phyloP scores from a whole-genome alignment of 345 rosid genomes.

The Abelmoschus esculentus region DNA sequence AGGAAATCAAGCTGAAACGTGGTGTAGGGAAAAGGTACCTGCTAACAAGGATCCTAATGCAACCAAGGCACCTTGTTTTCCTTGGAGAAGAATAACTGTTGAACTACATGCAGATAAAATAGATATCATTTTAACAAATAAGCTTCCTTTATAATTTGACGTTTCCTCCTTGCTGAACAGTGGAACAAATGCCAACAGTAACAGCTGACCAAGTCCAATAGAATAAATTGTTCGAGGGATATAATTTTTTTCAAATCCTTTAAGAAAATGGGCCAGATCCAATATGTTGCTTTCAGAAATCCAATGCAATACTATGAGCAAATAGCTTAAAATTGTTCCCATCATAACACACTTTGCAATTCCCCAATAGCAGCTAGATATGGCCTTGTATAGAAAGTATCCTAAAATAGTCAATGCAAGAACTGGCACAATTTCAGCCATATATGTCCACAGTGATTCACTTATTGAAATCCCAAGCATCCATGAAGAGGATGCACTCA shows the following conservation, averaged over 20 bases:
- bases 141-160: slow-evolving; percentile 16
- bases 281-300: slow-evolving; percentile 43
- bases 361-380: slow-evolving; percentile 23
- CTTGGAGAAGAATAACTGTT: slow-evolving; percentile 60
- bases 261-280: slow-evolving; percentile 29
- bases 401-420: slow-evolving; percentile 39
- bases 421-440: slow-evolving; percentile 41
- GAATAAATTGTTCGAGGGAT: slow-evolving; percentile 57
- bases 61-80: slow-evolving; percentile 78
- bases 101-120: slow-evolving; percentile 73
- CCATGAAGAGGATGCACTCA: slow-evolving; percentile 70
- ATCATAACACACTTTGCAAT: slow-evolving; percentile 38
- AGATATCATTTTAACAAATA: slow-evolving; percentile 36
- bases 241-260: slow-evolving; percentile 32
- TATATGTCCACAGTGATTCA: slow-evolving; percentile 43
- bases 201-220: slow-evolving; percentile 49
- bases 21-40: slow-evolving; percentile 33
- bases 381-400: slow-evolving; percentile 32
- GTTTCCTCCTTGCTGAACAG: slow-evolving; percentile 22
- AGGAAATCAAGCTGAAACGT: background rate
- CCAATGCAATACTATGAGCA: slow-evolving; percentile 74
- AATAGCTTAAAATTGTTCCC: slow-evolving; percentile 51
- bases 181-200: slow-evolving; percentile 32
- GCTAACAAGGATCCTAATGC: slow-evolving; percentile 57
- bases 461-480: slow-evolving; percentile 47